Evolutionary conservation across 768 basidiomycete species (phyloP), one percentile per base, ranked within the genome.

Genomic region (Mycena kentingensis): DNA sequence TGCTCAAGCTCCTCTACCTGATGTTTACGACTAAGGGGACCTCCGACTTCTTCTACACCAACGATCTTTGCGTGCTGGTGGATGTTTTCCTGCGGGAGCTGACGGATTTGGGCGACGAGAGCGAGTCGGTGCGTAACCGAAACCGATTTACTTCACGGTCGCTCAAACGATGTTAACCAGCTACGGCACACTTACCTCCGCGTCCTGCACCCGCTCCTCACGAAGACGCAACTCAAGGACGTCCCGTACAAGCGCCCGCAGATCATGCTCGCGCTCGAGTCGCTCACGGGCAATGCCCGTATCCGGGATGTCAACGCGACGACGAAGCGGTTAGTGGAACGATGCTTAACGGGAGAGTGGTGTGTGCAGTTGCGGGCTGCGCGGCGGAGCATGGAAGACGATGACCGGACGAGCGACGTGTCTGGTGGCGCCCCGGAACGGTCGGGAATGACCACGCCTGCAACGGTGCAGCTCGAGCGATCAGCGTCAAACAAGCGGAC

Each of bases 81-180:
- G 97, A 99, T 62, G 97, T 99, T 1, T 98, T 99, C 63, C 77
- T 99, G n/a, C 84, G 97, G 32, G 96, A 98, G 67, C 73, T 99
- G 43, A 82, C 83, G 13, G 88, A 99, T 66, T 71, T 99, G 18
- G 94, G 93, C 58, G 94, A 98, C 52, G 94, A 97, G 28, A 87
- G 85, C 53, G 94, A 98, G 74, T 89, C 93, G 59, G 92, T 96
- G 52, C 48, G 90, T 79, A 5, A 35, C 44, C 28, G 34, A 8
- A 19, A 38, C 48, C 24, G 15, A 10, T 44, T 22, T 46, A 10
- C 31, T 35, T 37, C 6, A 25, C 37, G 13, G 16, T 26, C 46
- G 52, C 50, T 19, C 29, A 29, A 49, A 52, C 51, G 35, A 54
- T 34, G 32, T 19, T 50, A 38, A 6, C 4, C 2, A 93, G 86